These are phyloP conservation scores for Magnaporthiopsis incrustans DNA, from an alignment of 2,329 filamentous ascomycete genomes.

Conservation along the genomic window DNA sequence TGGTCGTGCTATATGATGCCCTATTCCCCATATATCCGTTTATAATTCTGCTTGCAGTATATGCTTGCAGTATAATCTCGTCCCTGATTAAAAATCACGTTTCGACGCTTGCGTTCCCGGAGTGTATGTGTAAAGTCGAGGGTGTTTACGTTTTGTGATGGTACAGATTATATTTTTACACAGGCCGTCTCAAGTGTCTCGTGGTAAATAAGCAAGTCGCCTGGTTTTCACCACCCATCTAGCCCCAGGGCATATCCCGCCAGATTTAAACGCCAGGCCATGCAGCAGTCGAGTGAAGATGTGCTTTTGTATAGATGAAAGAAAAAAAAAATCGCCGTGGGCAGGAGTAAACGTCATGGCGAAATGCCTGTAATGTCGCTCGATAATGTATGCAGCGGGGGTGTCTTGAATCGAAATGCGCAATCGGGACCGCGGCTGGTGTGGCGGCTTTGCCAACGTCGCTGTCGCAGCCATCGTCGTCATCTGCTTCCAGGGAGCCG, in stretches of 20 bases:
- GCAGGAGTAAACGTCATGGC: neutral
- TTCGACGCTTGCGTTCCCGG: neutral
- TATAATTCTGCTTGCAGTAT: neutral
- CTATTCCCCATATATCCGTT: no score
- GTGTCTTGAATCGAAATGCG: neutral
- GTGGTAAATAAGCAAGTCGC: neutral
- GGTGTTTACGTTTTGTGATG: neutral
- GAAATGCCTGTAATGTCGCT: neutral
- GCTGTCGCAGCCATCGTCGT: neutral
- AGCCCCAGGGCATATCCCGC: constrained; percentile 5
- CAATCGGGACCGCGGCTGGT: neutral
- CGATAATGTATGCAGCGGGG: neutral
- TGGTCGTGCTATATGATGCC: constrained; percentile 4
- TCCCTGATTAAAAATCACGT: no score
- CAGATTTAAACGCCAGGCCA: constrained; percentile 38
- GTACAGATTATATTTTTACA: constrained; percentile 2
- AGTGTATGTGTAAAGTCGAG: no score
- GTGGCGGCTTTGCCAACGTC: neutral
- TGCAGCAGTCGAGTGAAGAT: constrained; percentile 48
- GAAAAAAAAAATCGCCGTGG: neutral
- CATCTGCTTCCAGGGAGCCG: neutral
- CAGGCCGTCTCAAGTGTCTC: neutral
- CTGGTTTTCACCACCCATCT: constrained; percentile 1
- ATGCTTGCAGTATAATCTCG: neutral
- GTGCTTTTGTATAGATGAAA: constrained; percentile 18